A percentile compares a stretch with the other conserved stretches of the same genome.
Evolutionary conservation across 768 basidiomycete genomes (phyloP).

Genomic region (Paxillus involutus): DNA sequence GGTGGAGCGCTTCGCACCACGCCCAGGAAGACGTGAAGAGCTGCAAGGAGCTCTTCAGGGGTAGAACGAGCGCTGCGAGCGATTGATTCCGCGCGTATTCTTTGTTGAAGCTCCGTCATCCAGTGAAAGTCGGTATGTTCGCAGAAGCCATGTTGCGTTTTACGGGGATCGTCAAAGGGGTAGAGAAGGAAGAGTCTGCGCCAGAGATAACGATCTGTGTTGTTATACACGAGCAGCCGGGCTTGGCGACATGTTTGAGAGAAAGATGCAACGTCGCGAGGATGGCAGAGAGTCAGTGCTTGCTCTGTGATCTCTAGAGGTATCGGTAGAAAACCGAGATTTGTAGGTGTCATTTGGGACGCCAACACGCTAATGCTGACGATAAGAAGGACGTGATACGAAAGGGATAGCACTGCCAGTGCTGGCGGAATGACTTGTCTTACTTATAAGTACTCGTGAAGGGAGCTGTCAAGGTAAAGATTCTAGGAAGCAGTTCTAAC

Average conservation of each 20-base stretch:
- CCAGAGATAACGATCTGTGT: constrained; percentile 64
- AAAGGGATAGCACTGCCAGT: background rate
- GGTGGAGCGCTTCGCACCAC: constrained; percentile 39
- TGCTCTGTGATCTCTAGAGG: constrained; percentile 63
- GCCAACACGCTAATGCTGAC: background rate
- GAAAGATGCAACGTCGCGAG: constrained; percentile 59
- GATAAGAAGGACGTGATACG: background rate
- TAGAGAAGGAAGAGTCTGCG: constrained; percentile 56
- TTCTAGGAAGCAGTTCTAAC: too few relatives aligned
- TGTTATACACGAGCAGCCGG: constrained; percentile 46
- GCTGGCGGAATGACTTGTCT: background rate
- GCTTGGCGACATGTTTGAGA: constrained; percentile 53
- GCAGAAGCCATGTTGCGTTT: constrained; percentile 17
- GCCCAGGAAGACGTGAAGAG: constrained; percentile 42
- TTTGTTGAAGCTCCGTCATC: constrained; percentile 37
- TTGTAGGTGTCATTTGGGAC: constrained; percentile 5
- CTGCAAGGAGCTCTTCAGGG: constrained; percentile 28
- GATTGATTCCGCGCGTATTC: constrained; percentile 42
- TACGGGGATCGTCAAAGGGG: constrained; percentile 67
- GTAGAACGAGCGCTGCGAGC: constrained; percentile 17
- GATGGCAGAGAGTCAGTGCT: constrained; percentile 54
- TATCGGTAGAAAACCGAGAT: constrained; percentile 32
- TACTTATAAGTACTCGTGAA: background rate
- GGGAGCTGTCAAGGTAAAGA: too few relatives aligned
- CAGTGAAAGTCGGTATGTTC: constrained; percentile 27